Percentiles rank a stretch among this genome's conserved stretches.
Evolutionary conservation across 129 eudicot species (phyloP).

Genomic region (Kitagawia praeruptora): DNA sequence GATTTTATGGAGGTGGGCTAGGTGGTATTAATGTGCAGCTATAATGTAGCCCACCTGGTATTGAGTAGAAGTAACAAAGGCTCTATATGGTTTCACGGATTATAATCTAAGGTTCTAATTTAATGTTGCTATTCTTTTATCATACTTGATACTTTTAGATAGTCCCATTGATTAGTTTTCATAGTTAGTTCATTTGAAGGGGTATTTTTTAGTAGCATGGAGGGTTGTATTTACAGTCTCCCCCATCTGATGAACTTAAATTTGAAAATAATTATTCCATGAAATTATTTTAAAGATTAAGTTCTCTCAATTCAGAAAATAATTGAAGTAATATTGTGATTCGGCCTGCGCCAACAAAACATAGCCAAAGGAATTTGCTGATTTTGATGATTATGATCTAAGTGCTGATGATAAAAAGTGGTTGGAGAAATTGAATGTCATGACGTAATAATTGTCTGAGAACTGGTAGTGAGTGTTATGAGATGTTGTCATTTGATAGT

Average conservation of each 20-base stretch:
- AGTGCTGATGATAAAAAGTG: background rate
- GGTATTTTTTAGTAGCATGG: background rate
- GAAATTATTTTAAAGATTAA: too few relatives aligned
- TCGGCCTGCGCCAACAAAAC: background rate
- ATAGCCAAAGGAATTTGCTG: background rate
- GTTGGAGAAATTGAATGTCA: background rate
- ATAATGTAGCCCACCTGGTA: background rate
- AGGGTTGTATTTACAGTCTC: background rate
- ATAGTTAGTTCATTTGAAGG: background rate
- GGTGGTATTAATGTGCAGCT: background rate
- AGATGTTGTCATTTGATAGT: slow-evolving; percentile 3
- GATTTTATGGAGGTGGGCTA: background rate
- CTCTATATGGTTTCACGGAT: background rate
- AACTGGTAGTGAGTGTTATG: background rate
- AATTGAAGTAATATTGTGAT: background rate
- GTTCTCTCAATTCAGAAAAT: too few relatives aligned
- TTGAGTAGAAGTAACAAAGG: background rate
- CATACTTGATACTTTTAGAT: background rate
- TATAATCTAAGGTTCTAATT: too few relatives aligned
- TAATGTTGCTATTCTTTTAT: background rate
- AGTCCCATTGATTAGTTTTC: background rate
- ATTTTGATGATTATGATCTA: background rate
- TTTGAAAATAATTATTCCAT: background rate
- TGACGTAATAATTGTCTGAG: background rate
- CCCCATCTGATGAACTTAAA: background rate